Evolutionary conservation across 352 stramenopile species (phyloP), one percentile per base, ranked within the genome.

Genomic region (Phytophthora litchii): DNA sequence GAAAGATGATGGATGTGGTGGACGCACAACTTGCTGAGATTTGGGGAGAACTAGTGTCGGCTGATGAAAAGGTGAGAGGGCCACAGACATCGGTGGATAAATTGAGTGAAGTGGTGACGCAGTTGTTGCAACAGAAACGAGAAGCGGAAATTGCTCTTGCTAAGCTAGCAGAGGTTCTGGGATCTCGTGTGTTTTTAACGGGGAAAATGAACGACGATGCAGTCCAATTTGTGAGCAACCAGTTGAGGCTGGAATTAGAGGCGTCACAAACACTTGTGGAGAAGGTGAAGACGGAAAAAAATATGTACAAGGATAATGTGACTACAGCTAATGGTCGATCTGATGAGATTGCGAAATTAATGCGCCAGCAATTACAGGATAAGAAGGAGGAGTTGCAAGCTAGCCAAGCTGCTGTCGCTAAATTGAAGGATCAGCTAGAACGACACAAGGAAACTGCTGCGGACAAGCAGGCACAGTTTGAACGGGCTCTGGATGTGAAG

Each of bases 401-500:
- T 2, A 74, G 69, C n/a, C 56, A 58, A 55, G 48, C 43, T 41
- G 55, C 51, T 20, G 64, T 83, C n/a, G 69, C 52, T 1, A 66
- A 78, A n/a, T 51, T 91, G 13, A 69, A 85, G 9, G 42, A 64
- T 25, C 59, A 86, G 35, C 62, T 93, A 14, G 35, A 54, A 0
- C 56, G 54, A 10, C 72, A 88, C 52, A 60, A 89, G 42, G 75
- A 89, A 56, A 56, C 65, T n/a, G 49, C 77, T 8, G 51, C 53
- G 0, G 70, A 78, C 45, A 86, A 67, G 54, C 63, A 71, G 14
- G 66, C 60, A 29, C 44, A 76, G 23, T 64, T 88, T 12, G 68
- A 77, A 46, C 72, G 65, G 4, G 74, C 76, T 11, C 66, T 83
- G 13, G 47, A 70, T 1, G 72, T 88, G n/a, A 90, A 88, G 46